Evolutionary conservation across 176 grass and related monocot genomes (phyloP), one percentile per base, ranked within the genome.

Genomic region (Zoysia japonica): DNA sequence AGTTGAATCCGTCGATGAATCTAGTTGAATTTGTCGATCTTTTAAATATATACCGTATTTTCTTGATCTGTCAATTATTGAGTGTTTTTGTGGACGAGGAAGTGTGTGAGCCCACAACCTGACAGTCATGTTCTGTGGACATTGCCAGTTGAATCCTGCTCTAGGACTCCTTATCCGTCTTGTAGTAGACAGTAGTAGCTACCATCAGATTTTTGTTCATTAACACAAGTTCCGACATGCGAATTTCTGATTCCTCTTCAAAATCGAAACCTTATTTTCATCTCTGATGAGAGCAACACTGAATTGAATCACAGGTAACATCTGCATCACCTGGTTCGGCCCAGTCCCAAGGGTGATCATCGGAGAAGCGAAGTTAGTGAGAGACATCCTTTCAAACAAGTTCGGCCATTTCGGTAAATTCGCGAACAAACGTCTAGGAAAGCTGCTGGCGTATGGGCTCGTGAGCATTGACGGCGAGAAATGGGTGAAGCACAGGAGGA

Each of bases 401-500:
- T 93, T 82, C 0, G 91, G 89, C 2, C 91, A 91, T 73, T 93
- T 91, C n/a, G 68, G 69, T 7, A 97, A 86, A 59, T 80, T 83
- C 65, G 75, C 4, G 0, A 7, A 49, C 35, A 83, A 65, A 80
- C 60, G 71, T 60, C 64, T 93, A 0, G 39, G 44, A 0, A 75
- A 68, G 39, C 11, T 89, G 51, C 49, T 97, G 2, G 80, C 80
- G 8, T 51, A 64, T 60, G 91, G 94, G 12, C 46, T 97, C 50
- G 63, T 51, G 3, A 88, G 59, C 61, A 64, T 88, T 61, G 86
- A 91, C 1, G 89, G 93, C 0, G 93, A 93, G 84, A 93, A 93
- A 89, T 97, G 93, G 93, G 90, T 78, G 7, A 88, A 72, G 13
- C 90, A 97, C 53, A 79, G 93, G 28, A 93, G 88, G 80, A 88